Percentiles rank a stretch among this genome's conserved stretches.
Evolutionary conservation across 306 rosid species (phyloP).

Genomic region (Cicer yamashitae): DNA sequence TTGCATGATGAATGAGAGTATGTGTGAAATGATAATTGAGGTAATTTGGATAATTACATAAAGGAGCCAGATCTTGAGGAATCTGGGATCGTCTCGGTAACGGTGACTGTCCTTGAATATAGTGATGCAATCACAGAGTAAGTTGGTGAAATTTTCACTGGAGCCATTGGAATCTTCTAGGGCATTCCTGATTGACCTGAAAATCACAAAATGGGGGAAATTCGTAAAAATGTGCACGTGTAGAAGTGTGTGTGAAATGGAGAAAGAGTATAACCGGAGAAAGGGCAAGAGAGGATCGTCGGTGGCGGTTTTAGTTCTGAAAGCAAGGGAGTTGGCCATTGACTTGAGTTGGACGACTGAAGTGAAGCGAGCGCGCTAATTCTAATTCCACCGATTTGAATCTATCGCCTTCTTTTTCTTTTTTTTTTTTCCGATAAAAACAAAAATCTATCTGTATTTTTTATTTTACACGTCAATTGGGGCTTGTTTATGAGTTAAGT

Average conservation of each 20-base stretch:
- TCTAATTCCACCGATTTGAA: no score
- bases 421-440: no score
- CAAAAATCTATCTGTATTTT: no score
- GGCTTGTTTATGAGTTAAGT: no score
- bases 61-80: slow-evolving; percentile 84
- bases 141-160: slow-evolving; percentile 43
- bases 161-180: slow-evolving; percentile 54
- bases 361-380: no score
- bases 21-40: not conserved
- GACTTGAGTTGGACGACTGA: not conserved
- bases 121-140: slow-evolving; percentile 63
- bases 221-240: not conserved
- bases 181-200: slow-evolving; percentile 63
- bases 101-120: slow-evolving; percentile 55
- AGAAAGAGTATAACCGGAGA: slow-evolving; percentile 57
- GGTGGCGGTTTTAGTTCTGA: not conserved
- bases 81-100: slow-evolving; percentile 75
- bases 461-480: no score
- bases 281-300: slow-evolving; percentile 69
- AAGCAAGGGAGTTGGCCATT: slow-evolving; percentile 30
- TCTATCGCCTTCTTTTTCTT: no score
- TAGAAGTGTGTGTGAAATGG: not conserved
- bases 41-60: slow-evolving; percentile 51
- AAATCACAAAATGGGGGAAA: slow-evolving; percentile 4
- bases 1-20: not conserved